Percentiles rank a stretch among this genome's conserved stretches.
phyloP scores from a whole-genome alignment of 2,329 filamentous ascomycete genomes.

The Claviceps humidiphila region DNA sequence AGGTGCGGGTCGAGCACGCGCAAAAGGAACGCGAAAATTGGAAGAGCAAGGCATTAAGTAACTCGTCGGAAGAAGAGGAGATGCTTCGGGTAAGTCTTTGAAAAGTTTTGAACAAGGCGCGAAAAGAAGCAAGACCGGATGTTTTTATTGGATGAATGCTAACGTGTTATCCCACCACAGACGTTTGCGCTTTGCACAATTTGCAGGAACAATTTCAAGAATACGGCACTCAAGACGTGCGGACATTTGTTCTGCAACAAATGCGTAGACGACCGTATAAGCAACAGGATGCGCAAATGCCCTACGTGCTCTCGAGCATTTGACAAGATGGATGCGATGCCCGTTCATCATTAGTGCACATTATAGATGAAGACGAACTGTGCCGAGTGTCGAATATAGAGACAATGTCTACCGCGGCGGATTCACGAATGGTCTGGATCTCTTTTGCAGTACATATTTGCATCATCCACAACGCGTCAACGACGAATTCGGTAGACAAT shows the following conservation, averaged over 20 bases:
- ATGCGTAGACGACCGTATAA: conserved; percentile 80
- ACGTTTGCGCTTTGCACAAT: conserved; percentile 61
- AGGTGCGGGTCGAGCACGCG: conserved; percentile 61
- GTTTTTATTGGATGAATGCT: conserved; percentile 10
- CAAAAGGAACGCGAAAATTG: conserved; percentile 76
- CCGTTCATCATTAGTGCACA: conserved; percentile 38
- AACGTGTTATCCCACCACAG: conserved; percentile 10
- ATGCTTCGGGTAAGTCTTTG: conserved; percentile 64
- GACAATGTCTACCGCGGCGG: background rate
- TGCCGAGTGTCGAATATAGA: background rate
- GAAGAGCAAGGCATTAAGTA: conserved; percentile 71
- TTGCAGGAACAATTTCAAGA: conserved; percentile 86
- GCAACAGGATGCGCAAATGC: conserved; percentile 86
- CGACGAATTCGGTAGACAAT: background rate
- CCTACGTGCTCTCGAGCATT: conserved; percentile 89
- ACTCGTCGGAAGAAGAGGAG: conserved; percentile 70
- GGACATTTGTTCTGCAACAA: conserved; percentile 88
- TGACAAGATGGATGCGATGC: conserved; percentile 81
- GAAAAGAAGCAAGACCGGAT: background rate
- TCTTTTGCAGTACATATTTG: background rate
- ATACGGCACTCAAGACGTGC: conserved; percentile 84
- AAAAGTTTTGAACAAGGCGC: background rate
- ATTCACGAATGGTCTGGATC: background rate
- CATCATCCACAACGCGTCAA: background rate
- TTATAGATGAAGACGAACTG: background rate